phyloP scores from a whole-genome alignment of 176 grass and related monocot species.

The Thinopyrum elongatum region DNA sequence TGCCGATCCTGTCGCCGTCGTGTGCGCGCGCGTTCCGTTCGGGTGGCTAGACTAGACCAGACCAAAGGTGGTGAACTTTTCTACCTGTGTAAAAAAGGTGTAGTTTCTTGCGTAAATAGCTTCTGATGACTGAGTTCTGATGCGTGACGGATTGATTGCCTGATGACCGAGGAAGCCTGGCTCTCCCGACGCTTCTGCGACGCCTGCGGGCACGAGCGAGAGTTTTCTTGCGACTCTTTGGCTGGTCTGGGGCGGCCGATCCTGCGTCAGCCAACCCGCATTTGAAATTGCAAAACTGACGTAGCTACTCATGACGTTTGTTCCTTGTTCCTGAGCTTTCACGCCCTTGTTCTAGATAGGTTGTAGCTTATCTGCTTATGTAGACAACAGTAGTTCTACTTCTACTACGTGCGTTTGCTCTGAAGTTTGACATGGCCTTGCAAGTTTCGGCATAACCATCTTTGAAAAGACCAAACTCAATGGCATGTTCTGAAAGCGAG shows the following conservation, averaged over 20 bases:
- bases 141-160: background rate
- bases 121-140: background rate
- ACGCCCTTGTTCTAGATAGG: background rate
- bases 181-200: conserved; percentile 5
- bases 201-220: background rate
- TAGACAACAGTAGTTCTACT: background rate
- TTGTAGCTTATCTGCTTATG: no score
- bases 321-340: background rate
- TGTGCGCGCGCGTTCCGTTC: background rate
- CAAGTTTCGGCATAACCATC: background rate
- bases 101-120: background rate
- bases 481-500: background rate
- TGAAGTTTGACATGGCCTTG: background rate
- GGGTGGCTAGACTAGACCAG: background rate
- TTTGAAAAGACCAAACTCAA: background rate
- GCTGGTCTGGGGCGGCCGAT: background rate
- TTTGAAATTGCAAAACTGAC: background rate
- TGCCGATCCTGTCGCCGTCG: background rate
- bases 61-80: background rate
- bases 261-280: background rate
- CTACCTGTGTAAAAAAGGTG: background rate
- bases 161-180: background rate
- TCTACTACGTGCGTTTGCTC: background rate
- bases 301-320: background rate
- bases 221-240: background rate